These are phyloP conservation scores for Epicoccum sorghinum DNA, from an alignment of 2,329 filamentous ascomycete species.

Conservation along the genomic window DNA sequence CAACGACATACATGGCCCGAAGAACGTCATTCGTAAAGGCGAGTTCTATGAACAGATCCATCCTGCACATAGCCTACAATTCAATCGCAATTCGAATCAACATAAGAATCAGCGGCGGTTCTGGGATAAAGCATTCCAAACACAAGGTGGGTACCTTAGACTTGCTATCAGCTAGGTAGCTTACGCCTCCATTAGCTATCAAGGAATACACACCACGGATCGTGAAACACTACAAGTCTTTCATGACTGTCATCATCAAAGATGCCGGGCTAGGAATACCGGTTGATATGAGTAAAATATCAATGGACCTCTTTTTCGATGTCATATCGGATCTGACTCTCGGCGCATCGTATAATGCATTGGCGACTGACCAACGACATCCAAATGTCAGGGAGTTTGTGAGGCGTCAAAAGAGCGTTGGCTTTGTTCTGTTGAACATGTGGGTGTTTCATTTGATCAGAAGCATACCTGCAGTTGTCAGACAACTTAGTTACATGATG, in stretches of 20 bases:
- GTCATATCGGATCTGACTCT: conserved; percentile 18
- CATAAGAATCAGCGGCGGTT: conserved; percentile 31
- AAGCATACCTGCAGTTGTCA: conserved; percentile 1
- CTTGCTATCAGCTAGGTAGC: neutral
- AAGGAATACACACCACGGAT: conserved; percentile 2
- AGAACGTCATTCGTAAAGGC: conserved; percentile 28
- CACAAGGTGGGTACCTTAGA: conserved; percentile 19
- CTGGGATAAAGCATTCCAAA: conserved; percentile 38
- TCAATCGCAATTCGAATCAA: conserved; percentile 26
- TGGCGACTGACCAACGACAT: conserved; percentile 12
- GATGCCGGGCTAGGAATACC: neutral
- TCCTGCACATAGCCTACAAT: conserved; percentile 26
- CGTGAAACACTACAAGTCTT: neutral
- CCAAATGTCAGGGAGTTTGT: conserved; percentile 15
- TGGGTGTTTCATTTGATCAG: conserved; percentile 18
- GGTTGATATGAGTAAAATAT: conserved; percentile 11
- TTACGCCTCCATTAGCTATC: neutral
- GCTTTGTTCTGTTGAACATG: conserved; percentile 17
- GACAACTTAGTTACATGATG: neutral
- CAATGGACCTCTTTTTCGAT: conserved; percentile 24
- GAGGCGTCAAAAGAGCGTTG: conserved; percentile 7
- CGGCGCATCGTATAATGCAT: conserved; percentile 19
- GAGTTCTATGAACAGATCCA: conserved; percentile 32
- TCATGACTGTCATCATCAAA: neutral
- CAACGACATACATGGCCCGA: conserved; percentile 24